phyloP scores from a whole-genome alignment of 495 filamentous ascomycete species.

The Neurospora hispaniola region DNA sequence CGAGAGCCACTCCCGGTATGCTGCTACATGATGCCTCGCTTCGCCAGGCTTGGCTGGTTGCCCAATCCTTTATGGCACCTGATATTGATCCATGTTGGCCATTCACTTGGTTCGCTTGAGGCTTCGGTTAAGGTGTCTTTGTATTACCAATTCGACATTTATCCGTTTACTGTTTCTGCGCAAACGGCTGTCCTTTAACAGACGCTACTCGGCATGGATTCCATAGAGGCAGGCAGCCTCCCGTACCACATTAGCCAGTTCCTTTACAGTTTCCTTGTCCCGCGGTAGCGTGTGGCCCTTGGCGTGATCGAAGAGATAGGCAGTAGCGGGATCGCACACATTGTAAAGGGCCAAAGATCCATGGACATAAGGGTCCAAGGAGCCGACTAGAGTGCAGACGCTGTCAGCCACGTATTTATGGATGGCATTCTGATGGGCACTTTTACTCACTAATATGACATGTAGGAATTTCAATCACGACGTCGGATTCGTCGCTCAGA shows the following conservation, averaged over 20 bases:
- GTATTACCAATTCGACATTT: not conserved
- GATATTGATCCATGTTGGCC: not conserved
- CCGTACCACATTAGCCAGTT: constrained; percentile 36
- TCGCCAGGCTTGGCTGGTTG: not conserved
- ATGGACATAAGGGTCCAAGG: constrained; percentile 45
- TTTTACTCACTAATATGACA: constrained; percentile 43
- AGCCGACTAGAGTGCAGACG: constrained; percentile 31
- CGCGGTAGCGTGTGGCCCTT: constrained; percentile 47
- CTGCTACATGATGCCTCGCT: not conserved
- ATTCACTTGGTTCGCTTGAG: not conserved
- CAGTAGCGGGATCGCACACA: constrained; percentile 44
- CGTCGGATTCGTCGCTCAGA: constrained; percentile 42
- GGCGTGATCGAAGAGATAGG: constrained; percentile 49
- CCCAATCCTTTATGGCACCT: not conserved
- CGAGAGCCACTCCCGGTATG: not conserved
- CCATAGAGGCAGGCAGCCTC: constrained; percentile 25
- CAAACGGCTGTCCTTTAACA: not conserved
- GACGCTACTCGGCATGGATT: constrained; percentile 3
- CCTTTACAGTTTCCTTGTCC: constrained; percentile 38
- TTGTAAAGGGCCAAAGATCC: constrained; percentile 49
- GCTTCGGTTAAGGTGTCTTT: not conserved
- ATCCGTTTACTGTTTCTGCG: not conserved
- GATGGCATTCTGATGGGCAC: not conserved
- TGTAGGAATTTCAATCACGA: constrained; percentile 43
- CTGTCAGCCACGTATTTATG: not conserved